These are phyloP conservation scores for Silene coronaria DNA, from an alignment of 179 eudicot genomes.

Conservation along the genomic window DNA sequence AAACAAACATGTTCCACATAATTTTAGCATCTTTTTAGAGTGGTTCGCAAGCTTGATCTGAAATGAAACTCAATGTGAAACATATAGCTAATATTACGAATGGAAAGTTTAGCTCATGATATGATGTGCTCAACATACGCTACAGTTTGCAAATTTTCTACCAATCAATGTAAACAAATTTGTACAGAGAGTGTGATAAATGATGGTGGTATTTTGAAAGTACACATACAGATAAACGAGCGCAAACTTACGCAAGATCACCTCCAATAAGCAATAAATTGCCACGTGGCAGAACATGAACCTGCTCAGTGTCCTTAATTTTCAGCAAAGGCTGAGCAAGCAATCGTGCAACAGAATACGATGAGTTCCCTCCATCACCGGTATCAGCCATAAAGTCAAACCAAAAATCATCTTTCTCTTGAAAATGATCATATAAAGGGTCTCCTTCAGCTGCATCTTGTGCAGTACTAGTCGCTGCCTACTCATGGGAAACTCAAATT, in stretches of 20 bases:
- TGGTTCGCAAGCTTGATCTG: background rate
- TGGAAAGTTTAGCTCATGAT: background rate
- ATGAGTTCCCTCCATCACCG: constrained; percentile 98
- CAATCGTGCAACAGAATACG: constrained; percentile 75
- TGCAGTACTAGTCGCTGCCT: constrained; percentile 83
- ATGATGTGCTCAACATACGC: background rate
- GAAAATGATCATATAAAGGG: constrained; percentile 73
- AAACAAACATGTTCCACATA: background rate
- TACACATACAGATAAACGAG: background rate
- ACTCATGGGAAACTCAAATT: constrained; percentile 17
- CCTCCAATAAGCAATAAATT: constrained; percentile 88
- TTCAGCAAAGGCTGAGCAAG: constrained; percentile 76
- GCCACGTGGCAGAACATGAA: constrained; percentile 57
- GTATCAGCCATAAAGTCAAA: constrained; percentile 99
- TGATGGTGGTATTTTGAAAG: background rate
- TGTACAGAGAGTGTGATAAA: too few species aligned
- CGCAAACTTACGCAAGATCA: constrained; percentile 87
- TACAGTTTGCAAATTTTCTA: background rate
- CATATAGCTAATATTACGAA: background rate
- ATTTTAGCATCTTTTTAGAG: background rate
- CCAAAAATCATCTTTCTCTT: constrained; percentile 79
- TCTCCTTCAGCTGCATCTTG: constrained; percentile 67
- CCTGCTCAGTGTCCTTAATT: constrained; percentile 27
- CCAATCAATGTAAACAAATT: background rate
- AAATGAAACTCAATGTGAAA: background rate